Percentiles rank a stretch among this genome's conserved stretches.
These are phyloP conservation scores for Dictyostelium capitatum DNA, from an alignment of 78 protist genomes.

Conservation along the genomic window DNA sequence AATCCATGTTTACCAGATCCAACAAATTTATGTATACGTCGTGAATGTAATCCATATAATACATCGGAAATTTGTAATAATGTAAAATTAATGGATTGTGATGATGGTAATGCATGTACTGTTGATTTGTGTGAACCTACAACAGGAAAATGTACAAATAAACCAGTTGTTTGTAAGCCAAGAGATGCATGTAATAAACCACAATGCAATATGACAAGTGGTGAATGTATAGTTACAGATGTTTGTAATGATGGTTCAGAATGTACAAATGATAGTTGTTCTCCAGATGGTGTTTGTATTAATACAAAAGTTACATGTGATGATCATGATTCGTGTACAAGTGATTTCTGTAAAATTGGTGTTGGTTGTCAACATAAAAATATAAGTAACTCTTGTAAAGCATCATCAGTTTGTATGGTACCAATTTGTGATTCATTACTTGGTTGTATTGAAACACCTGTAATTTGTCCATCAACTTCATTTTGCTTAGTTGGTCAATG, in stretches of 20 bases:
- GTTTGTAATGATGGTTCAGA: not conserved
- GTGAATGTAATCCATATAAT: constrained; percentile 47
- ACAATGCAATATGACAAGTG: constrained; percentile 17
- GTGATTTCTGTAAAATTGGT: constrained; percentile 43
- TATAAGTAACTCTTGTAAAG: not conserved
- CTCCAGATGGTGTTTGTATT: not conserved
- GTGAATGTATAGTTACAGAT: not conserved
- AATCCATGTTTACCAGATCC: not conserved
- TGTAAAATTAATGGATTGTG: not conserved
- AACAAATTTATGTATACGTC: not conserved
- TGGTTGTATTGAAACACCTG: constrained; percentile 23
- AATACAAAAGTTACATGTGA: not conserved
- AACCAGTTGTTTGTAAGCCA: not conserved
- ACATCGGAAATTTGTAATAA: not conserved
- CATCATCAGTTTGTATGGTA: not conserved
- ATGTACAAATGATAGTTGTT: constrained; percentile 66
- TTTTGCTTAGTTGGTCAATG: constrained; percentile 56
- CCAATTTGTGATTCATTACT: not conserved
- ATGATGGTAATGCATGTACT: constrained; percentile 25
- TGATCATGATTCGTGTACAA: constrained; percentile 21
- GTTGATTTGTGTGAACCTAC: constrained; percentile 11
- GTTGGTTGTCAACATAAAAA: not conserved
- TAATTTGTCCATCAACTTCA: not conserved
- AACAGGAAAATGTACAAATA: not conserved
- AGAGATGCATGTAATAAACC: constrained; percentile 12